These are phyloP conservation scores for Stagonosporopsis vannaccii DNA, from an alignment of 2,329 filamentous ascomycete species.

Conservation along the genomic window DNA sequence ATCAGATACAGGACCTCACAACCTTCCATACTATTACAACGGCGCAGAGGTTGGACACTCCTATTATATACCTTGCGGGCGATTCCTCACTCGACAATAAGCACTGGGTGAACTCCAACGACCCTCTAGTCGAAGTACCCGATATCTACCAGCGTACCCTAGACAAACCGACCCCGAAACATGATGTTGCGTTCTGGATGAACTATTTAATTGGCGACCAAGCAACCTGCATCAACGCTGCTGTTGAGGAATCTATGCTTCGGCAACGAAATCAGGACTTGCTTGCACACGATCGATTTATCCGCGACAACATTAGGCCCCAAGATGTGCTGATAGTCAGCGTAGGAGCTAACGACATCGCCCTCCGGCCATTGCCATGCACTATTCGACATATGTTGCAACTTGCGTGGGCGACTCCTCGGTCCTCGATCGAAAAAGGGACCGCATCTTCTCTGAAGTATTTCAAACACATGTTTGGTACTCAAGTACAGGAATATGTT, in stretches of 20 bases:
- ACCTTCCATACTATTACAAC: constrained; percentile 35
- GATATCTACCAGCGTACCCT: constrained; percentile 41
- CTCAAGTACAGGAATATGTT: constrained; percentile 40
- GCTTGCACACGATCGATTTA: constrained; percentile 45
- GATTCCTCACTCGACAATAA: constrained; percentile 52
- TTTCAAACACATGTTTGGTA: constrained; percentile 43
- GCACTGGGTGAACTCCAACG: constrained; percentile 39
- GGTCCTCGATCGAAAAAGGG: constrained; percentile 31
- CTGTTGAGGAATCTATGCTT: constrained; percentile 47
- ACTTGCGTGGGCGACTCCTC: constrained; percentile 40
- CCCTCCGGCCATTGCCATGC: constrained; percentile 33
- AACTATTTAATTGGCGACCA: constrained; percentile 41
- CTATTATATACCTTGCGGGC: constrained; percentile 48
- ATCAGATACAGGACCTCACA: constrained; percentile 40
- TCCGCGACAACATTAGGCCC: constrained; percentile 41
- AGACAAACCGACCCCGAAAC: constrained; percentile 34
- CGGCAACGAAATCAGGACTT: constrained; percentile 39
- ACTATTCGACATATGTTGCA: constrained; percentile 45
- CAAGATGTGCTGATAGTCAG: constrained; percentile 47
- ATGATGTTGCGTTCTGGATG: constrained; percentile 49
- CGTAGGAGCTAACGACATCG: constrained; percentile 49
- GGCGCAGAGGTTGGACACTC: constrained; percentile 32
- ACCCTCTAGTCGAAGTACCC: constrained; percentile 26
- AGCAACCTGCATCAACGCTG: constrained; percentile 47
- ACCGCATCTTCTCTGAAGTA: constrained; percentile 38